Evolutionary conservation across 2,329 filamentous ascomycete genomes (phyloP).

Genomic region (Stagonosporopsis chrysanthemi): DNA sequence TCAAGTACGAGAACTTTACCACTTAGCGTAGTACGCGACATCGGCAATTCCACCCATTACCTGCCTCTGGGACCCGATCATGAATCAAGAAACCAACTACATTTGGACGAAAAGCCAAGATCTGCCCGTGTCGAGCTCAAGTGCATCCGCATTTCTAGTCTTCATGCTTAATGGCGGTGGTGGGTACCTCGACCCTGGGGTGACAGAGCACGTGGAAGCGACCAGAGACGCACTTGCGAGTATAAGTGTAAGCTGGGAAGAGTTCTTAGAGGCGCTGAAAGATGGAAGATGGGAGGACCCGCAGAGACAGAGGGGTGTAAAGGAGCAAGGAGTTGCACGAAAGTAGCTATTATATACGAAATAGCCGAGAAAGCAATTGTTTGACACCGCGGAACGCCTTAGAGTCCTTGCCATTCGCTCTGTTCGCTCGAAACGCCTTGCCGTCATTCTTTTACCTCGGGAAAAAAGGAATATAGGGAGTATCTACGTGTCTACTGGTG

Average conservation of each 20-base stretch:
- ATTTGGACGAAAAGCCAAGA: neutral
- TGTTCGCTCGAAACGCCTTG: slow-evolving; percentile 8
- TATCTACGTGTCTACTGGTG: slow-evolving; percentile 33
- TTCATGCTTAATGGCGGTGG: neutral
- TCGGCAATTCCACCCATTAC: no score
- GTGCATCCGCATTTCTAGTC: neutral
- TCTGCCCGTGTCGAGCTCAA: neutral
- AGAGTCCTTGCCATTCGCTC: neutral
- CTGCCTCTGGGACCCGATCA: neutral
- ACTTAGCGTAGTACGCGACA: no score
- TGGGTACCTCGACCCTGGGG: neutral
- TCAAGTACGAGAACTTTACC: neutral
- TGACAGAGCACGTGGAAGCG: neutral
- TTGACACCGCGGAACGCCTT: neutral
- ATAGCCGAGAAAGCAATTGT: neutral
- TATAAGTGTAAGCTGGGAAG: neutral
- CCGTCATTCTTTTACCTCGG: slow-evolving; percentile 1
- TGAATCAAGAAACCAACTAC: neutral
- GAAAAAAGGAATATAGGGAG: neutral
- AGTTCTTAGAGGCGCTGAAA: neutral
- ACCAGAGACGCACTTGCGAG: neutral
- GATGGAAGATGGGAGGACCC: neutral
- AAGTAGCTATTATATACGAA: neutral
- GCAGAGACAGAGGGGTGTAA: neutral
- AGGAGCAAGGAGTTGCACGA: neutral